phyloP scores from a whole-genome alignment of 306 rosid species.

The Delonix regia region DNA sequence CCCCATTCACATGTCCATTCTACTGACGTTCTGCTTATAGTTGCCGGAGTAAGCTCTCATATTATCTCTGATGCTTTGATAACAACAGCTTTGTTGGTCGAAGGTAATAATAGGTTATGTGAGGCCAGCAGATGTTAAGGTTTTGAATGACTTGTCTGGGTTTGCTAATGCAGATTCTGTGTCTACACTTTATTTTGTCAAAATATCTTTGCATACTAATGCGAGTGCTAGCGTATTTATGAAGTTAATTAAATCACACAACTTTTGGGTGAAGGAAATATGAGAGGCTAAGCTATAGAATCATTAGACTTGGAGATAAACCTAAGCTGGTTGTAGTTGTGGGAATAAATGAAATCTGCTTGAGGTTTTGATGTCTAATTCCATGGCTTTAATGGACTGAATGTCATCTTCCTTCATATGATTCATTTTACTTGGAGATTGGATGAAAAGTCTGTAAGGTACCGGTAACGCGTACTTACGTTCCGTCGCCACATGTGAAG shows the following conservation, averaged over 20 bases:
- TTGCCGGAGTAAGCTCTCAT: not conserved
- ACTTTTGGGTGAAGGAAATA: not conserved
- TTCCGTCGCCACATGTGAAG: not conserved
- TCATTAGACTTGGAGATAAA: not conserved
- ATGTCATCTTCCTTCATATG: not conserved
- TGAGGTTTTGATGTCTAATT: not conserved
- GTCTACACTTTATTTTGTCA: too few species aligned
- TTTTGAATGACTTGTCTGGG: not conserved
- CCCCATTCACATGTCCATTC: not conserved
- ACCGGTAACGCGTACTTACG: not conserved
- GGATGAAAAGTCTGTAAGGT: not conserved
- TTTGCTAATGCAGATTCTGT: not conserved
- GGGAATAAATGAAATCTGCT: not conserved
- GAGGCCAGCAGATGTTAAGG: not conserved
- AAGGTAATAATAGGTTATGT: not conserved
- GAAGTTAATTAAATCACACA: not conserved
- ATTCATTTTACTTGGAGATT: not conserved
- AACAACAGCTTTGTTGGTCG: not conserved
- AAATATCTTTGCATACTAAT: not conserved
- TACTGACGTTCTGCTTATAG: conserved; percentile 4
- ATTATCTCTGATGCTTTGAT: not conserved
- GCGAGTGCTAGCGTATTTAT: not conserved
- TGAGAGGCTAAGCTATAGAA: not conserved
- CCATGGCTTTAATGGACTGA: not conserved
- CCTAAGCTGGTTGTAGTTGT: not conserved